These are phyloP conservation scores for Phyllosticta capitalensis DNA, from an alignment of 2,329 filamentous ascomycete species.

Conservation along the genomic window DNA sequence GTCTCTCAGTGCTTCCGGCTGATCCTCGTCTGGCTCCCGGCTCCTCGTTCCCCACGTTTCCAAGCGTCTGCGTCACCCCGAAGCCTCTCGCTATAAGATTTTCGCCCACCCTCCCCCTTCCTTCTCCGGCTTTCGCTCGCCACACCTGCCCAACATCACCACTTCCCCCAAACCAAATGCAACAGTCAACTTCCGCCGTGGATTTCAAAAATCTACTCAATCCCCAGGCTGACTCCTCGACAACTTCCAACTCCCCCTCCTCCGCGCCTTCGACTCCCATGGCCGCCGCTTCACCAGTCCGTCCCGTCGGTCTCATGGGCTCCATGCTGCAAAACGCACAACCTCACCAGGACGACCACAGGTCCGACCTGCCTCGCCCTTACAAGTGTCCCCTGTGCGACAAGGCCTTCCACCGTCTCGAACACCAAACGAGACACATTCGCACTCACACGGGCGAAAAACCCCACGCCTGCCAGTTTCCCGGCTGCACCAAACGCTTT, in stretches of 20 bases:
- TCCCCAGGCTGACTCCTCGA: slow-evolving; percentile 16
- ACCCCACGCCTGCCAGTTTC: slow-evolving; percentile 90
- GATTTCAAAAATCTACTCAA: slow-evolving; percentile 32
- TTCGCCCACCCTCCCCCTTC: slow-evolving; percentile 24
- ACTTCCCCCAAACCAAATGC: slow-evolving; percentile 25
- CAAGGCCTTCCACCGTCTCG: slow-evolving; percentile 94
- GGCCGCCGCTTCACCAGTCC: slow-evolving; percentile 35
- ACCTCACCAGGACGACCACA: slow-evolving; percentile 43
- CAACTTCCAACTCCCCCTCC: neutral
- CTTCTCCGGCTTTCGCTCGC: slow-evolving; percentile 25
- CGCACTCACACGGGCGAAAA: slow-evolving; percentile 97
- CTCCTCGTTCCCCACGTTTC: slow-evolving; percentile 17
- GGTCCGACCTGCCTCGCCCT: slow-evolving; percentile 79
- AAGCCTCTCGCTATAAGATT: slow-evolving; percentile 22
- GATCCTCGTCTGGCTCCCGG: slow-evolving; percentile 10
- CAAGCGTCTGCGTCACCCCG: slow-evolving; percentile 15
- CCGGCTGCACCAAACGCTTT: slow-evolving; percentile 94
- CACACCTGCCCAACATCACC: slow-evolving; percentile 9
- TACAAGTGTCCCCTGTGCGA: slow-evolving; percentile 99
- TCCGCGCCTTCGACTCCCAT: slow-evolving; percentile 3
- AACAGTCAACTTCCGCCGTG: slow-evolving; percentile 24
- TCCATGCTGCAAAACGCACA: slow-evolving; percentile 52
- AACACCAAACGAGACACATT: slow-evolving; percentile 89
- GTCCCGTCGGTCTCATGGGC: slow-evolving; percentile 40
- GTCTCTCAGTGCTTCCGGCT: slow-evolving; percentile 10